Conservation (phyloP, 148 eudicot genomes). For the Selenicereus undatus region DNA sequence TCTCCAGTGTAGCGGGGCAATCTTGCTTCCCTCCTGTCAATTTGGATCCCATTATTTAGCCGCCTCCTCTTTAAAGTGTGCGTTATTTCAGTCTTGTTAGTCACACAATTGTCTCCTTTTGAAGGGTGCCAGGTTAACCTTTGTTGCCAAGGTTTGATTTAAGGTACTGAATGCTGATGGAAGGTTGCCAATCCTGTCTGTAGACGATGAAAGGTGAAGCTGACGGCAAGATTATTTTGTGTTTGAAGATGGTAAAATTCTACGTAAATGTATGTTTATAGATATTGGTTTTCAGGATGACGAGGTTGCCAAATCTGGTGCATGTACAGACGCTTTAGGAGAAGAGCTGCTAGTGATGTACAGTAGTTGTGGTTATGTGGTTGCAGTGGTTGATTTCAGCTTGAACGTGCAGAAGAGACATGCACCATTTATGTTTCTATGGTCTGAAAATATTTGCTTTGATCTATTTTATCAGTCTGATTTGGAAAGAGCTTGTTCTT, state of each 20-base stretch:
- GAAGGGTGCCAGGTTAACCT: not conserved
- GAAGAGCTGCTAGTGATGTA: not conserved
- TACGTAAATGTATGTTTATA: constrained; percentile 4
- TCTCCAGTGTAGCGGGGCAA: not conserved
- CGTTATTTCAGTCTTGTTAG: not conserved
- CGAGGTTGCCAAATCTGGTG: not conserved
- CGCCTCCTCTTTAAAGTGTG: not conserved
- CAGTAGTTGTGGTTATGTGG: not conserved
- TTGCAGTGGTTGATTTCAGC: not conserved
- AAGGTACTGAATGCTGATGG: not conserved
- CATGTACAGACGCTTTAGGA: not conserved
- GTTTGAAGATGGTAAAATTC: not conserved
- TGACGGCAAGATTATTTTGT: not conserved
- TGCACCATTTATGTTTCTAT: not conserved
- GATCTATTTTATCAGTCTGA: too few species aligned
- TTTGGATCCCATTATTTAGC: not conserved
- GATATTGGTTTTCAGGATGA: not conserved
- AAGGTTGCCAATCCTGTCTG: not conserved
- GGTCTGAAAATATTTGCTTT: too few species aligned
- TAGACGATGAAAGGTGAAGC: not conserved
- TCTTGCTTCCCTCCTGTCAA: not conserved
- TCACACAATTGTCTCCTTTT: not conserved
- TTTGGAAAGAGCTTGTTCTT: too few species aligned
- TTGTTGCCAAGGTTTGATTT: not conserved
- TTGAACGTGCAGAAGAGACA: not conserved